Base-by-base conservation (phyloP, 768 basidiomycete species). In the Boletus huronensis region DNA sequence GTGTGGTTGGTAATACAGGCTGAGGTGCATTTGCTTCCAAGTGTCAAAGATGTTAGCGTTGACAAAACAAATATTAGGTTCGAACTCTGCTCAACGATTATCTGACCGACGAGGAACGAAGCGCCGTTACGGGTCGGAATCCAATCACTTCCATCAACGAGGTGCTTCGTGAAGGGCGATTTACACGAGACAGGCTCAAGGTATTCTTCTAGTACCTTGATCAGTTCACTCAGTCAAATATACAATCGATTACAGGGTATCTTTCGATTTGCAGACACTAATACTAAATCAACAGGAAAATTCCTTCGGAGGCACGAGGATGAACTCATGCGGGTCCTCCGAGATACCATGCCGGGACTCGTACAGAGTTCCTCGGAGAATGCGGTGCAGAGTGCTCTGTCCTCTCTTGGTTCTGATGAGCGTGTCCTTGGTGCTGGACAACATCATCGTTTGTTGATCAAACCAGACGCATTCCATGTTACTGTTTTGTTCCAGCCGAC, bases 101-200 rank as follows among this genome's bases (percentile, higher is more conserved):
- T 73, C 77, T 99, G 2, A 88, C 86, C n/a, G 91, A 94, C 70
- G 94, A 96, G 60, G 88, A 92, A 58, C 85, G 85, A 71, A 88
- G 88, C 9, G 79, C 84, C 6, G 78, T 84, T 9, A 79, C 90
- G 21, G 86, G 90, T 6, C 80, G 93, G 42, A 93, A 95, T 68
- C 91, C 92, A 7, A 88, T 98, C 57, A 84, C 86, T 0, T 93
- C 95, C 1, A 93, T 98, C 69, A 97, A 95, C 61, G 97, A 98
- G 61, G 86, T 92, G 14, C 79, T 99, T 36, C 82, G 93, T 16
- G 90, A 92, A 51, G 90, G 91, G 34, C 87, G 83, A 61, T 84
- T 87, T 59, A 76, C 75, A 25, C 80, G 93, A 54, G 94, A 98
- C 61, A 88, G 77, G 69, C 75, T 81, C 46, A 95, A 93, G 79